Conservation (phyloP, 2,329 filamentous ascomycete genomes). For the Chrysoporthe deuterocubensis region DNA sequence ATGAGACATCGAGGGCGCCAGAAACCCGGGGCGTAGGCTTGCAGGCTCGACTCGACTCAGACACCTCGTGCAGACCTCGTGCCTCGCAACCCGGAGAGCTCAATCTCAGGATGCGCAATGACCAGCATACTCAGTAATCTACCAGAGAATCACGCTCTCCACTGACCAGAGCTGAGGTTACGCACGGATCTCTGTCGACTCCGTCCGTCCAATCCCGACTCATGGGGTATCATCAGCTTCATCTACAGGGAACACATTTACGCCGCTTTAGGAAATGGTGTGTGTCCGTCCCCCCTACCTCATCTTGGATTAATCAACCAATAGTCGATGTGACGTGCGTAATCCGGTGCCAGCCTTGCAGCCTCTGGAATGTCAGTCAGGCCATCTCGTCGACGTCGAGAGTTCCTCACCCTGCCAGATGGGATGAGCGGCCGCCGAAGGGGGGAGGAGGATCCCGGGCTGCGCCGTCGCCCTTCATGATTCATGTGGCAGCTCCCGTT, state of each 20-base stretch:
- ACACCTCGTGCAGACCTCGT: not conserved
- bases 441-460: conserved; percentile 22
- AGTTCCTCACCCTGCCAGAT: conserved; percentile 17
- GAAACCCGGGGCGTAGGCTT: not conserved
- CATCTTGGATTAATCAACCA: conserved; percentile 19
- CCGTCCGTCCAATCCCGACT: not conserved
- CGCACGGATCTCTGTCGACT: not conserved
- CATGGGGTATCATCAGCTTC: conserved; percentile 5
- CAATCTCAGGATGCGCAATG: not conserved
- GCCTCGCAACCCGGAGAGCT: not conserved
- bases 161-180: not conserved
- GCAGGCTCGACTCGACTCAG: not conserved
- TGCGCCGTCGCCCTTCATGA: conserved; percentile 26
- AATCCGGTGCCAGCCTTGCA: conserved; percentile 23
- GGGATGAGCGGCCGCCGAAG: conserved; percentile 11
- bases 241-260: conserved; percentile 19
- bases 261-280: conserved; percentile 19
- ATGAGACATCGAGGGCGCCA: not conserved
- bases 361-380: conserved; percentile 14
- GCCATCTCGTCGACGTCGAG: conserved; percentile 11
- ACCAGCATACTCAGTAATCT: conserved; percentile 4
- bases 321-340: conserved; percentile 21
- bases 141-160: conserved; percentile 10
- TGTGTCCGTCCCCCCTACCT: conserved; percentile 14
- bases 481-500: conserved; percentile 19